Conservation (phyloP, 352 stramenopile genomes). For the Phytophthora ramorum region DNA sequence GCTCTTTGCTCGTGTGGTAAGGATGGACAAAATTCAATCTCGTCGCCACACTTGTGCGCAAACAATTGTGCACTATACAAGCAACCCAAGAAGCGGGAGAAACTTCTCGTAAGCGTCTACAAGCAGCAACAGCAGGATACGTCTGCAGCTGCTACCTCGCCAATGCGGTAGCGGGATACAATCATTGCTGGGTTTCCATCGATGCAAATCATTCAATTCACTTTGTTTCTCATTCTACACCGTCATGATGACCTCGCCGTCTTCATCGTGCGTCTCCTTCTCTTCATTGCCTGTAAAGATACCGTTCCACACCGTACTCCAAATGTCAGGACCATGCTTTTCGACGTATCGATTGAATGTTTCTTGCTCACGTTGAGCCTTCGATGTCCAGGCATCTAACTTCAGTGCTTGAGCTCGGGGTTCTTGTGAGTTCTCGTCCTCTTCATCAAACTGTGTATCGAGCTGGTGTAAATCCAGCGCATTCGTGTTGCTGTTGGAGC, state of each 20-base stretch:
- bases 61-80: slow-evolving; percentile 83
- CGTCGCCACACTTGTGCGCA: slow-evolving; percentile 43
- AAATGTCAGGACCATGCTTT: slow-evolving; percentile 48
- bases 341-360: slow-evolving; percentile 37
- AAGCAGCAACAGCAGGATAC: slow-evolving; percentile 59
- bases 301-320: slow-evolving; percentile 57
- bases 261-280: slow-evolving; percentile 42
- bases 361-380: slow-evolving; percentile 45
- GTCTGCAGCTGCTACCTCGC: slow-evolving; percentile 10
- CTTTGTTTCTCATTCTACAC: slow-evolving; percentile 50
- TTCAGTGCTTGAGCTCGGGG: slow-evolving; percentile 41
- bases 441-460: slow-evolving; percentile 29
- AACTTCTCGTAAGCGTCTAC: slow-evolving; percentile 58
- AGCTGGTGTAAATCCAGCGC: slow-evolving; percentile 20
- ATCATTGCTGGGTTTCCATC: not conserved
- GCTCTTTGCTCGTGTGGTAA: slow-evolving; percentile 61
- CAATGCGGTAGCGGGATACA: slow-evolving; percentile 6
- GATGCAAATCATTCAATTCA: slow-evolving; percentile 29
- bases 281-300: slow-evolving; percentile 56
- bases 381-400: slow-evolving; percentile 50
- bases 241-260: slow-evolving; percentile 86
- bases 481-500: slow-evolving; percentile 31
- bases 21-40: slow-evolving; percentile 8
- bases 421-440: slow-evolving; percentile 1
- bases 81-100: slow-evolving; percentile 63